phyloP scores from a whole-genome alignment of 805 yeast genomes.

The Jamesozyma spencerorum region DNA sequence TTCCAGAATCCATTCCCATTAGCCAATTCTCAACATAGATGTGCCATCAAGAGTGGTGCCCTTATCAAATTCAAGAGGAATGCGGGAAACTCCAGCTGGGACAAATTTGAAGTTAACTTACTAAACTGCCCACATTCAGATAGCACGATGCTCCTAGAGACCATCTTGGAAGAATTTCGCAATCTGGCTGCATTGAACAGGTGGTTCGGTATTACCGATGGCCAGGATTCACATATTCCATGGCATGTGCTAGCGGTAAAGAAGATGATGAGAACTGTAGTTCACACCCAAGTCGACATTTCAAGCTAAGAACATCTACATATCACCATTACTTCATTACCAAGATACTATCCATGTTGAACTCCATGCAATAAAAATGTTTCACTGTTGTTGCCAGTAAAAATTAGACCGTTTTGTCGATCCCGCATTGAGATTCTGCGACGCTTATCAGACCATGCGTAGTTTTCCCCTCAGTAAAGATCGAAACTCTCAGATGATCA shows the following conservation, averaged over 20 bases:
- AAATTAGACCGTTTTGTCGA: too few species aligned
- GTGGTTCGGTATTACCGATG: slow-evolving; percentile 32
- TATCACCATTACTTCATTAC: too few species aligned
- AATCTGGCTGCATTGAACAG: slow-evolving; percentile 37
- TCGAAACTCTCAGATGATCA: too few species aligned
- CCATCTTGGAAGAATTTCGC: slow-evolving; percentile 51
- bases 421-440: too few species aligned
- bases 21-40: slow-evolving; percentile 58
- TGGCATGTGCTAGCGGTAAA: slow-evolving; percentile 68
- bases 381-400: too few species aligned
- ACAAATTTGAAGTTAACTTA: slow-evolving; percentile 52
- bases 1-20: slow-evolving; percentile 56
- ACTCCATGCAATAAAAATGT: too few species aligned
- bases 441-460: too few species aligned
- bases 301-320: not conserved
- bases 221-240: slow-evolving; percentile 42
- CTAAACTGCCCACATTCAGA: slow-evolving; percentile 67
- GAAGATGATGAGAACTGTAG: slow-evolving; percentile 47
- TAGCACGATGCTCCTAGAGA: slow-evolving; percentile 45
- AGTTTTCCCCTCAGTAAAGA: too few species aligned
- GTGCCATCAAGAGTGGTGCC: slow-evolving; percentile 65
- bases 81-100: slow-evolving; percentile 21
- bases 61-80: slow-evolving; percentile 35
- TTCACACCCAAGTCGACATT: slow-evolving; percentile 44
- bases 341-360: too few species aligned